Base-by-base conservation (phyloP, 345 rosid genomes). In the Camelina sativa region DNA sequence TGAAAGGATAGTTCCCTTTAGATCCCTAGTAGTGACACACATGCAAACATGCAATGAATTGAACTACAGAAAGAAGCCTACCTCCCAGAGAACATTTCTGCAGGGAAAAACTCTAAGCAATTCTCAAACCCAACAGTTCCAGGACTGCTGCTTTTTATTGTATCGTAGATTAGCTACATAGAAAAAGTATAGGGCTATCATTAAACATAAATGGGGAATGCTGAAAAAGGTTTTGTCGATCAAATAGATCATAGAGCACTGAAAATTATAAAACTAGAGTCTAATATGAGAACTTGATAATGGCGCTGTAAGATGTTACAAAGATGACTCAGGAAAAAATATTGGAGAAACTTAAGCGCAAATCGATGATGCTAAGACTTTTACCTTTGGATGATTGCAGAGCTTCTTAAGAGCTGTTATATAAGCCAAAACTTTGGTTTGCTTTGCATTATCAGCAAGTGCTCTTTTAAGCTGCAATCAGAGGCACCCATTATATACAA, bases 381-480 rank as follows among this genome's bases (percentile, higher is more conserved):
- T 51, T 75, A 95, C 99, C 97, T 95, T 95, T 55, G 99, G 99
- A 86, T 95, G 99, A 79, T 95, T 95, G 86, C 99, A 92, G 71
- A 95, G 96, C 91, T 95, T 95, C 86, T 95, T 95, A 55, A 95
- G 99, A 78, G 97, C 97, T 62, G 99, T 95, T 65, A 95, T 92
- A 81, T 90, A 91, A 62, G 97, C 99, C 85, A 95, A 84, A 63
- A 95, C 93, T 86, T 86, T 92, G n/a, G 97, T 85, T 74, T 87
- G 85, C 79, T 92, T 95, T 79, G 82, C 69, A 77, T 90, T 96
- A 69, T 90, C 97, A 30, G 85, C 80, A 48, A 95, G 86, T 66
- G 88, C 97, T 65, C 79, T 83, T 79, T 92, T 90, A 71, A 95
- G 93, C 99, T 95, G 89, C 61, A 73, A 53, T 63, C 61, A 44